Conservation (phyloP, 371 early-diverging fungal genomes). For the Mucor ambiguus region DNA sequence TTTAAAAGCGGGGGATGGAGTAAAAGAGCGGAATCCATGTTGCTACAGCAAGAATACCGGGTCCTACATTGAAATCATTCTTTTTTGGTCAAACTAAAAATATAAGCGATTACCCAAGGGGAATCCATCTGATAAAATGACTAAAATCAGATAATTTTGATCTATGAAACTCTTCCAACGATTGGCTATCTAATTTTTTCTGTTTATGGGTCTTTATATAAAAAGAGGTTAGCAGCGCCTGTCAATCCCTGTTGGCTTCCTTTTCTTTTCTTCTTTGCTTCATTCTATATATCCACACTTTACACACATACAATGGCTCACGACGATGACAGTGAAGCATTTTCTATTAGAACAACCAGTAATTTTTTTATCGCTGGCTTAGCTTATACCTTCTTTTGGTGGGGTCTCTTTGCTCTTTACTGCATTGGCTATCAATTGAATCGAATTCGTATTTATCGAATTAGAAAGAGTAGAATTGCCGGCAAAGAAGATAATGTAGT, state of each 20-base stretch:
- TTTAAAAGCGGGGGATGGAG: background rate
- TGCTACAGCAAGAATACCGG: background rate
- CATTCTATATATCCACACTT: background rate
- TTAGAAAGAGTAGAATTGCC: constrained; percentile 27
- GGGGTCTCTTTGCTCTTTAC: constrained; percentile 43
- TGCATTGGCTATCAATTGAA: constrained; percentile 38
- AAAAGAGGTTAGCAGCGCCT: background rate
- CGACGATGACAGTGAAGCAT: background rate
- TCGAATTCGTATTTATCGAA: constrained; percentile 27
- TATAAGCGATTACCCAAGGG: background rate
- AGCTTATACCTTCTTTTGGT: constrained; percentile 40
- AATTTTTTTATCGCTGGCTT: constrained; percentile 31
- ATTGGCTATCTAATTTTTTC: background rate
- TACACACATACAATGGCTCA: constrained; percentile 10
- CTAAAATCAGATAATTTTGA: constrained; percentile 8
- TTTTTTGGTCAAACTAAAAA: background rate
- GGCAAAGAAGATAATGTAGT: constrained; percentile 19
- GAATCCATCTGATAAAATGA: constrained; percentile 11
- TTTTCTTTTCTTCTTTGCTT: background rate
- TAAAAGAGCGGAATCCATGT: background rate
- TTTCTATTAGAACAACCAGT: constrained; percentile 8
- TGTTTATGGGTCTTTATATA: constrained; percentile 6
- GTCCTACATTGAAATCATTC: constrained; percentile 4
- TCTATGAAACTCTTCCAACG: constrained; percentile 3
- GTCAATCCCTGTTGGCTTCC: background rate